These are phyloP conservation scores for Prunus davidiana DNA, from an alignment of 306 rosid genomes.

Conservation along the genomic window DNA sequence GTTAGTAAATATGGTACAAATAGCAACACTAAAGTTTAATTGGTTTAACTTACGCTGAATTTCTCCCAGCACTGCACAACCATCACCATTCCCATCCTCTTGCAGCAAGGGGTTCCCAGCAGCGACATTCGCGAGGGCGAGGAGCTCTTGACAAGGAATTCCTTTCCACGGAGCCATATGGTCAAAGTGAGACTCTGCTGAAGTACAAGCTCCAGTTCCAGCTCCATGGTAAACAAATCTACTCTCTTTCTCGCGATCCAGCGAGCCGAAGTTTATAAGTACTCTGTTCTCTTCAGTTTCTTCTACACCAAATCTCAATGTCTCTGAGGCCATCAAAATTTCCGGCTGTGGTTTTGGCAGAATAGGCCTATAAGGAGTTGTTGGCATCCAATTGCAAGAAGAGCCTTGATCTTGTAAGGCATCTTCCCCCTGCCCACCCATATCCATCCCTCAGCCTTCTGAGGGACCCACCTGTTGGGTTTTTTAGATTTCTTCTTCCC, in stretches of 20 bases:
- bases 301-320: conserved; percentile 1
- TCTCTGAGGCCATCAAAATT: background rate
- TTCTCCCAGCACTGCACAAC: background rate
- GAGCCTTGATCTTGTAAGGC: conserved; percentile 6
- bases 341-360: background rate
- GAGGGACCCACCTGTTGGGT: background rate
- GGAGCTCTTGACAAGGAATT: conserved; percentile 6
- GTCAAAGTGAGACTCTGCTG: background rate
- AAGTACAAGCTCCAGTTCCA: background rate
- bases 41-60: conserved; percentile 9
- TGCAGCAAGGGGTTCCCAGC: background rate
- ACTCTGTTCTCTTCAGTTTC: background rate
- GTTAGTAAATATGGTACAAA: background rate
- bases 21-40: background rate
- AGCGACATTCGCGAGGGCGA: conserved; percentile 11
- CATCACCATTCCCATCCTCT: background rate
- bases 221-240: background rate
- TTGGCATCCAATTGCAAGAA: conserved; percentile 6
- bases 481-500: background rate
- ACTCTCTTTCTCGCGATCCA: background rate
- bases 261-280: background rate
- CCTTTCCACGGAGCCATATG: background rate
- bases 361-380: conserved; percentile 15
- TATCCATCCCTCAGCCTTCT: conserved; percentile 11
- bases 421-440: background rate